Conservation (phyloP, 1,284 basidiomycete species). For the Leccinum subrobustum region DNA sequence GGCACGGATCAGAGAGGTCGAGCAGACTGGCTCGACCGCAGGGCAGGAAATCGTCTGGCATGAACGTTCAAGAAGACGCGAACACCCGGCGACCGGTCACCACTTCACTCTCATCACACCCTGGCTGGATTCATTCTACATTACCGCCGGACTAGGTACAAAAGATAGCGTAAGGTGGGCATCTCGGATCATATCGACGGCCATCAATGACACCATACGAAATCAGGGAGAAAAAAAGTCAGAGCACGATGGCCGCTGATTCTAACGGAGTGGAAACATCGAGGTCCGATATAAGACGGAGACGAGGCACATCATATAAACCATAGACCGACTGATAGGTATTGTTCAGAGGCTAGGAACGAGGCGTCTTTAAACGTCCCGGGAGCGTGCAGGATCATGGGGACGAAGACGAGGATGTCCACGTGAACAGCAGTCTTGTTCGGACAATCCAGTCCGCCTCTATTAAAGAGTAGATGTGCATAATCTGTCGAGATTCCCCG, state of each 20-base stretch:
- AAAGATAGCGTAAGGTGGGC: slow-evolving; percentile 3
- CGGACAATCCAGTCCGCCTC: not conserved
- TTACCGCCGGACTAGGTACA: slow-evolving; percentile 17
- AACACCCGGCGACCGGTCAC: not conserved
- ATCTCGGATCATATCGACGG: not conserved
- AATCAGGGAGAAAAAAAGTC: not conserved
- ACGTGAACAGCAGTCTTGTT: not conserved
- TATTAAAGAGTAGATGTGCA: not conserved
- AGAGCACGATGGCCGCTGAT: not conserved
- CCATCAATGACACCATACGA: not conserved
- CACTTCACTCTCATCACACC: slow-evolving; percentile 1
- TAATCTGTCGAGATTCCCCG: not conserved
- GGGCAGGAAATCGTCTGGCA: slow-evolving; percentile 12
- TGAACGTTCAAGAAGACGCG: not conserved
- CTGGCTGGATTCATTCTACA: slow-evolving; percentile 1
- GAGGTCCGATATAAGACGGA: not conserved
- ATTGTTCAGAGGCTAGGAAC: not conserved
- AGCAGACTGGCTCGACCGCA: slow-evolving; percentile 36
- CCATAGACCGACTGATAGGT: not conserved
- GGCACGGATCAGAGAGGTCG: slow-evolving; percentile 49
- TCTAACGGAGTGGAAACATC: not conserved
- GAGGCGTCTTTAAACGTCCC: not conserved
- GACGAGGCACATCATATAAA: not conserved
- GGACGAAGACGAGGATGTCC: not conserved
- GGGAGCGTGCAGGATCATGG: not conserved